Base-by-base conservation (phyloP, 1,284 basidiomycete genomes). In the Melampsora larici-populina region DNA sequence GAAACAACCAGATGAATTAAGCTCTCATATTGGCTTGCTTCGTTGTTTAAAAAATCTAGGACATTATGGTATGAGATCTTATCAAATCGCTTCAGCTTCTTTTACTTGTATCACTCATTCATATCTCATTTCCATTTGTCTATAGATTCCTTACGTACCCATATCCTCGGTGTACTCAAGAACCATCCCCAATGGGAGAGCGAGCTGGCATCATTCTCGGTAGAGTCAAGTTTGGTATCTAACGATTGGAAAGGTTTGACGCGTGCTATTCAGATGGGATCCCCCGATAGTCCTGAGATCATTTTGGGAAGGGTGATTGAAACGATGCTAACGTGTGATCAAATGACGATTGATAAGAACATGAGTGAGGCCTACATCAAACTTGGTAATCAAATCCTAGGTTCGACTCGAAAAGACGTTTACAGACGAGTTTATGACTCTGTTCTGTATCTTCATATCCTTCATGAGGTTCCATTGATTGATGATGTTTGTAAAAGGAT, bases 151-250 rank as follows among this genome's bases (percentile, higher is more conserved):
- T 86, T 99, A 79, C 89, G 94, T 48, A 99, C 96, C 0, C 97
- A 99, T 83, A 95, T 99, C 33, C 89, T 90, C 77, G 97, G 97
- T 24, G 90, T 98, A 6, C 87, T 99, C 33, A 79, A 80, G 49
- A 92, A 90, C 51, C 89, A 94, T 82, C 92, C 94, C 0, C 88
- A 90, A 68, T 99, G 96, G 96, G 88, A 91, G 76, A 82, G 87
- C 0, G 87, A 89, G 4, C 86, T 99, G 1, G 89, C 91, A 9
- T 90, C 91, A 0, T 98, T 93, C 83, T 91, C 93, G 80, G 90
- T 93, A 17, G 96, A 99, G 85, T 93, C 94, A 77, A 92, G 93
- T 0, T 96, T 94, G 89, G 96, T 96, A 87, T 90, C 94, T 26
- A 92, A 94, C 9, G 93, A 96, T 80, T 98, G 96, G 95, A 87